A percentile compares a stretch with the other conserved stretches of the same genome.
These are phyloP conservation scores for Yarrowia sp. DNA, from an alignment of 805 yeast genomes.

Conservation along the genomic window DNA sequence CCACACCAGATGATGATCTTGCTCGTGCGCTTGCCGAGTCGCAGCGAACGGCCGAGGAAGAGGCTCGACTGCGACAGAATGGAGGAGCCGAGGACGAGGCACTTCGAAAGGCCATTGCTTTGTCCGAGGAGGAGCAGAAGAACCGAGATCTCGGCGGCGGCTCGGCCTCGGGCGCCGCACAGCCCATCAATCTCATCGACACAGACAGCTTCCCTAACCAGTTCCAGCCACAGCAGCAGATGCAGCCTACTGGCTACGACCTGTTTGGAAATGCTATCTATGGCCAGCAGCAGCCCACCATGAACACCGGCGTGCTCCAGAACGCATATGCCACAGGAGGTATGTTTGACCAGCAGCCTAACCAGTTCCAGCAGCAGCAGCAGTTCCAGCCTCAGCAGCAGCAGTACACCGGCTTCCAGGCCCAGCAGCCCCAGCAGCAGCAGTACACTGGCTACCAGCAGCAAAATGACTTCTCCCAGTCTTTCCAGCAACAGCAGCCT, in stretches of 20 bases:
- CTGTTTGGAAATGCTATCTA: slow-evolving; percentile 60
- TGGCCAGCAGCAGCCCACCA: slow-evolving; percentile 43
- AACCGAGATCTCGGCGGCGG: slow-evolving; percentile 42
- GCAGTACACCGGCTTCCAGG: slow-evolving; percentile 40
- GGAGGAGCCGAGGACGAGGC: slow-evolving; percentile 53
- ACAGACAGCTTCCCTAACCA: slow-evolving; percentile 37
- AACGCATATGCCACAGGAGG: slow-evolving; percentile 42
- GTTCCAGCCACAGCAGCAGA: slow-evolving; percentile 41
- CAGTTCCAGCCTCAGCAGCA: slow-evolving; percentile 48
- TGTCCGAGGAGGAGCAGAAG: slow-evolving; percentile 74
- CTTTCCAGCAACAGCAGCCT: slow-evolving; percentile 61
- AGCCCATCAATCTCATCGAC: slow-evolving; percentile 33
- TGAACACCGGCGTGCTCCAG: slow-evolving; percentile 54
- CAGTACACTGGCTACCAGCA: slow-evolving; percentile 45
- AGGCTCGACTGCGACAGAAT: slow-evolving; percentile 50
- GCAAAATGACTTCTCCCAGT: slow-evolving; percentile 49
- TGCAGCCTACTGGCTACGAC: slow-evolving; percentile 41
- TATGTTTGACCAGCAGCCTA: slow-evolving; percentile 26
- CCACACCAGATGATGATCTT: slow-evolving; percentile 52
- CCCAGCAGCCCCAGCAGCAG: slow-evolving; percentile 46
- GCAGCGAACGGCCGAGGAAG: slow-evolving; percentile 77
- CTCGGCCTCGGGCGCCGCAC: slow-evolving; percentile 19
- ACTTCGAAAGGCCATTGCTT: slow-evolving; percentile 62
- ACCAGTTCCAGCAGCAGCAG: slow-evolving; percentile 37
- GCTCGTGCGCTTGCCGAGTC: slow-evolving; percentile 79